Base-by-base conservation (phyloP, 192 early-diverging fungal genomes). In the Entomortierella lignicola region DNA sequence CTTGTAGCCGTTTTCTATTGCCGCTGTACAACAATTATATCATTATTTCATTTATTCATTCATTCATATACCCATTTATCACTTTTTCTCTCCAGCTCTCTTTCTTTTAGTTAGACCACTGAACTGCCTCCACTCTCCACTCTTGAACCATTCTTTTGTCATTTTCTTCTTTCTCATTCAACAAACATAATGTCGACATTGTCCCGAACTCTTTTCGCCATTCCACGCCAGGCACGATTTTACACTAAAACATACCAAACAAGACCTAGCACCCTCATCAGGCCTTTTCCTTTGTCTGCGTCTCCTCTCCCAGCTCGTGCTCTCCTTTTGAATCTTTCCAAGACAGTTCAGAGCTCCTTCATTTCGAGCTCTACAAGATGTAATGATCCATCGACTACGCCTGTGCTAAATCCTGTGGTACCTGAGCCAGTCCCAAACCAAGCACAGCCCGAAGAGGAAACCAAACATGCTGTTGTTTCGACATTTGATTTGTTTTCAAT, bases 401-500 rank as follows among this genome's bases (percentile, higher is more conserved):
- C 75, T 31, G 57, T 79, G n/a, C 75, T 67, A 13, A 79, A 55
- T 23, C 75, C 75, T 25, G 56, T 79, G 13, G 75, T 55, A 10
- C 75, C 75, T 21, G 75, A 79, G 60, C 34, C 34, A 25, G 51
- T 13, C 10, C 11, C 1, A 13, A 55, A 30, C 39, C 29, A 69
- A 8, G 55, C 43, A 21, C 66, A 63, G 5, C 55, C 75, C 5
- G 75, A 79, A 52, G 62, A 79, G 30, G 75, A 79, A 26, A 70
- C 68, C 34, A 65, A 66, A 54, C 94, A 98, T 69, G 95, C 95
- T 21, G 95, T 97, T 3, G 92, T 98, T 29, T 94, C 92, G 58
- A 94, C 94, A 0, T 98, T 98, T 85, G 96, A 98, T 85, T 81
- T 98, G 65, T 97, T 97, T 60, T 96, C 94, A 17, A 97, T 98